Conservation (phyloP, 257 asterid species). For the Linderniella brevidens region DNA sequence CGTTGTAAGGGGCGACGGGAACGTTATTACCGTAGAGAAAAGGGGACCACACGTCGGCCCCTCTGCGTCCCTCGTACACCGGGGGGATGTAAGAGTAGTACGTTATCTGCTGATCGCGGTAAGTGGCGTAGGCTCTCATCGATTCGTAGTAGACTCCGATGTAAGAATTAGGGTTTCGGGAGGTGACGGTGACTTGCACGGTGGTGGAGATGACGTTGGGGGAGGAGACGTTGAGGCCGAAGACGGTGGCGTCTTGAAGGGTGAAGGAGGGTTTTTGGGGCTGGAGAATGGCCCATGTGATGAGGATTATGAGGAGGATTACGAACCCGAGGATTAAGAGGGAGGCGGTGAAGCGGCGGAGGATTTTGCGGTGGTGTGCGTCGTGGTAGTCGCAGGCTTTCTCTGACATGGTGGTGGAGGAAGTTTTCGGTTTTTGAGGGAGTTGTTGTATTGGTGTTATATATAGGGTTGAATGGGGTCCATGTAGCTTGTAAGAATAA, state of each 20-base stretch:
- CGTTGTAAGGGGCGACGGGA: slow-evolving; percentile 82
- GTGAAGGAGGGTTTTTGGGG: slow-evolving; percentile 63
- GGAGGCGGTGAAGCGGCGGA: not conserved
- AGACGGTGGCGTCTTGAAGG: slow-evolving; percentile 90
- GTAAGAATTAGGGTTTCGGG: slow-evolving; percentile 57
- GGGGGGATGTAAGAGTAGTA: slow-evolving; percentile 49
- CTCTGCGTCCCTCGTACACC: slow-evolving; percentile 77
- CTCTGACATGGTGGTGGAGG: not conserved
- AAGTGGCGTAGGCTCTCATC: slow-evolving; percentile 39
- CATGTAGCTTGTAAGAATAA: too few species aligned
- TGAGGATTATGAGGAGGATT: slow-evolving; percentile 36
- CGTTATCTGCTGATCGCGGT: slow-evolving; percentile 66
- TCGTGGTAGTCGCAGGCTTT: not conserved
- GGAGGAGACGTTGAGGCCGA: slow-evolving; percentile 54
- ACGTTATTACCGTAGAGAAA: slow-evolving; percentile 49
- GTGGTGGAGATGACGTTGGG: slow-evolving; percentile 60
- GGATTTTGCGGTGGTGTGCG: not conserved
- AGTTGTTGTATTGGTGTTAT: too few species aligned
- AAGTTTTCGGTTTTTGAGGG: not conserved
- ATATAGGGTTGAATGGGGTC: too few species aligned
- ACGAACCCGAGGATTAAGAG: not conserved
- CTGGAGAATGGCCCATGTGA: slow-evolving; percentile 58
- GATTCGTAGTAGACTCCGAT: slow-evolving; percentile 57
- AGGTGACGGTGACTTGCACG: slow-evolving; percentile 48
- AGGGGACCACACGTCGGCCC: slow-evolving; percentile 78